Evolutionary conservation across 139 green algal genomes (phyloP).

Genomic region (Pedinophyceae sp.): DNA sequence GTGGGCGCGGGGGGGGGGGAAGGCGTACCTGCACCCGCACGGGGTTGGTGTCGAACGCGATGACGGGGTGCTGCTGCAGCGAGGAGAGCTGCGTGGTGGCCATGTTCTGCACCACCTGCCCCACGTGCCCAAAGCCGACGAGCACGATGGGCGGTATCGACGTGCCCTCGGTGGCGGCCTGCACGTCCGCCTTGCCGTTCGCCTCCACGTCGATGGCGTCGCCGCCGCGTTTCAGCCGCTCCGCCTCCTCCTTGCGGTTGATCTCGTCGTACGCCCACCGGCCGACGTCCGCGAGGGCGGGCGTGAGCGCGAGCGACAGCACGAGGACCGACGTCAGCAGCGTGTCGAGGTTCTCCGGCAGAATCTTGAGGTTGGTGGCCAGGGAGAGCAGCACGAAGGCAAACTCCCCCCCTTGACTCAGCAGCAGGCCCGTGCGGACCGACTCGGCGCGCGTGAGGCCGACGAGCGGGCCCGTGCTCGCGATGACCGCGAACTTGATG

Average conservation of each 20-base stretch:
- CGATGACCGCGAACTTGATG: constrained; percentile 75
- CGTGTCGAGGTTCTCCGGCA: constrained; percentile 67
- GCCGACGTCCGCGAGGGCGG: constrained; percentile 49
- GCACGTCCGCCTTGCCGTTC: constrained; percentile 1
- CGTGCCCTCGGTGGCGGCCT: constrained; percentile 13
- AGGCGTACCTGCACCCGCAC: constrained; percentile 34
- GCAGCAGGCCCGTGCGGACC: constrained; percentile 69
- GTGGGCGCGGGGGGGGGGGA: constrained; percentile 20
- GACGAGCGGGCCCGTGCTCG: constrained; percentile 39
- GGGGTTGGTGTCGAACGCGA: constrained; percentile 68
- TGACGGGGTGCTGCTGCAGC: constrained; percentile 31
- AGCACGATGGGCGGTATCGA: constrained; percentile 62
- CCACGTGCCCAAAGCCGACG: constrained; percentile 60
- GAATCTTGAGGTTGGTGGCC: constrained; percentile 52
- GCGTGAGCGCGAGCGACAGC: constrained; percentile 87
- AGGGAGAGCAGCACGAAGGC: constrained; percentile 90
- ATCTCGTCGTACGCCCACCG: constrained; percentile 19
- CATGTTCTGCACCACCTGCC: constrained; percentile 74
- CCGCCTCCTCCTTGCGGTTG: neutral
- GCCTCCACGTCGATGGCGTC: neutral
- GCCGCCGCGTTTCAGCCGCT: constrained; percentile 5
- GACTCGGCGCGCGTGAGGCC: constrained; percentile 60
- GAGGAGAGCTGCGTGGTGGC: constrained; percentile 41
- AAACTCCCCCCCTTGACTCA: constrained; percentile 93
- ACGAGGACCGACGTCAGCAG: constrained; percentile 55